Conservation (phyloP, 208 protist genomes). For the Wallacemonas sp. region DNA sequence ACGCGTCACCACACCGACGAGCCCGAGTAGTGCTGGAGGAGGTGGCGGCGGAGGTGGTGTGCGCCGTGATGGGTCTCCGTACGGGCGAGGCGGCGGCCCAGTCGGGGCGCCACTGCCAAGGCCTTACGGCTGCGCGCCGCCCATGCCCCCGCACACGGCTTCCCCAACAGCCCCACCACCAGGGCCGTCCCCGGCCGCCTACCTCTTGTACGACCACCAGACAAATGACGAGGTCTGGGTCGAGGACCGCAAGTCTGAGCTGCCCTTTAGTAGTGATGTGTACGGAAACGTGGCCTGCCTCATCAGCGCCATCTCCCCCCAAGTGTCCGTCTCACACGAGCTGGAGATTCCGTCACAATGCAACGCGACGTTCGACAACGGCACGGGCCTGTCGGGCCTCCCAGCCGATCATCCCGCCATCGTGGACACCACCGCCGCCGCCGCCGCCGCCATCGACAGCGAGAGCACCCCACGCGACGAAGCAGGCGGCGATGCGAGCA, state of each 20-base stretch:
- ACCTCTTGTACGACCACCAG: conserved; percentile 68
- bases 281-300: conserved; percentile 83
- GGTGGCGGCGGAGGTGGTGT: neutral
- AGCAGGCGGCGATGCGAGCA: neutral
- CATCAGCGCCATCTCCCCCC: conserved; percentile 60
- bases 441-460: conserved; percentile 2
- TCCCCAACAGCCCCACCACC: neutral
- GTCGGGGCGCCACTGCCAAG: neutral
- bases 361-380: conserved; percentile 27
- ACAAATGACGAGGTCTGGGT: conserved; percentile 54
- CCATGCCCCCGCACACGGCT: neutral
- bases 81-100: neutral
- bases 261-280: conserved; percentile 38
- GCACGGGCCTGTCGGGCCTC: neutral
- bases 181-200: neutral
- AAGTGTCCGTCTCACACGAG: conserved; percentile 47
- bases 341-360: conserved; percentile 38
- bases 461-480: neutral
- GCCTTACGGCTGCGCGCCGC: conserved; percentile 11
- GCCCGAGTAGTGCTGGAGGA: neutral
- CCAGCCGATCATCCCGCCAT: too few relatives aligned
- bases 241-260: conserved; percentile 57
- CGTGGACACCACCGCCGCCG: conserved; percentile 3
- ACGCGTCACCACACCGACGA: neutral
- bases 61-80: neutral